Conservation (phyloP, 108 stramenopile species). For the Parietichytrium sp. region DNA sequence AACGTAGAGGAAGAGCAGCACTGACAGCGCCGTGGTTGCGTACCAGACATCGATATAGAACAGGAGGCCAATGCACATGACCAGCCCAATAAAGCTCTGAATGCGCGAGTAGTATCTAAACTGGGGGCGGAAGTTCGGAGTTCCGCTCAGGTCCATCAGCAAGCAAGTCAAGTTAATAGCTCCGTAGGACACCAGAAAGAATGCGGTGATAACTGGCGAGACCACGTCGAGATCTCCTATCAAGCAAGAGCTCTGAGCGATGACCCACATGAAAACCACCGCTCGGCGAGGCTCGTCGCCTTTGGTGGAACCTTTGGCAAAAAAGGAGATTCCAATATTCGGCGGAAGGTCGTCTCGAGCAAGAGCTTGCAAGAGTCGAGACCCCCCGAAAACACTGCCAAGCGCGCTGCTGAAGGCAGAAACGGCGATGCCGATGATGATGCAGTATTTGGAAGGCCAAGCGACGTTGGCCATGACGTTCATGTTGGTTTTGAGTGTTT, state of each 20-base stretch:
- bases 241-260: constrained; percentile 37
- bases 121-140: constrained; percentile 49
- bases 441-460: background rate
- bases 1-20: constrained; percentile 16
- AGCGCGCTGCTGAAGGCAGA: constrained; percentile 41
- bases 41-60: constrained; percentile 33
- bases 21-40: constrained; percentile 15
- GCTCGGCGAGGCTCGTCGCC: constrained; percentile 48
- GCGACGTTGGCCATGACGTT: constrained; percentile 44
- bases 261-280: background rate
- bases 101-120: constrained; percentile 44
- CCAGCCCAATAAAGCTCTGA: constrained; percentile 32
- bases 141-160: constrained; percentile 36
- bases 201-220: constrained; percentile 42
- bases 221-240: constrained; percentile 41
- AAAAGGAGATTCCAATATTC: background rate
- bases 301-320: constrained; percentile 18
- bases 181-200: constrained; percentile 44
- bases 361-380: constrained; percentile 41
- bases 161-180: constrained; percentile 44
- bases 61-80: background rate
- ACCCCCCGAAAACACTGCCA: constrained; percentile 31
- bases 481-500: constrained; percentile 40
- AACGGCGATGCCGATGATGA: constrained; percentile 43
- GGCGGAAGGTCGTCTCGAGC: constrained; percentile 47